phyloP scores from a whole-genome alignment of 805 yeast species.

The Zygotorulaspora florentina region DNA sequence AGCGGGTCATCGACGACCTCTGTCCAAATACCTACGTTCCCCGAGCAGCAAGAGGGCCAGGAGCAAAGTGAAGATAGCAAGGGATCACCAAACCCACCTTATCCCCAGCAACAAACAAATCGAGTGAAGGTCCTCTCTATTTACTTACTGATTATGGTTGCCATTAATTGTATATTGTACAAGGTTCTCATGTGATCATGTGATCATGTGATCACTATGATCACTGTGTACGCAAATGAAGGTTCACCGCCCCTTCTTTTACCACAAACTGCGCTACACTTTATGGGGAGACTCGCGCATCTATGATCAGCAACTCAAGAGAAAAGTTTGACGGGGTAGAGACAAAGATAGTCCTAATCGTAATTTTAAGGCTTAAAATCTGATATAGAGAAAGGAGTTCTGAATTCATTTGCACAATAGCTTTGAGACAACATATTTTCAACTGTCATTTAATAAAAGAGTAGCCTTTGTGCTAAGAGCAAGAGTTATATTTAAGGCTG shows the following conservation, averaged over 20 bases:
- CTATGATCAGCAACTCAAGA: not conserved
- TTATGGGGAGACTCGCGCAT: not conserved
- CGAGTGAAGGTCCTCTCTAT: conserved; percentile 16
- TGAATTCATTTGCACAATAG: too few relatives aligned
- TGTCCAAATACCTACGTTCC: too few relatives aligned
- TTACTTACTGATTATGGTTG: conserved; percentile 19
- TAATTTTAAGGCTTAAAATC: conserved; percentile 19
- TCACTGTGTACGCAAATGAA: too few relatives aligned
- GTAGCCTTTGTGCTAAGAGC: too few relatives aligned
- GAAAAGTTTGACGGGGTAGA: conserved; percentile 13
- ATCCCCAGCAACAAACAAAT: conserved; percentile 1
- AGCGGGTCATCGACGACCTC: too few relatives aligned
- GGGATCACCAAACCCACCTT: not conserved
- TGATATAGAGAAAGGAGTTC: too few relatives aligned
- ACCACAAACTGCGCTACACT: not conserved
- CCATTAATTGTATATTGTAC: conserved; percentile 17
- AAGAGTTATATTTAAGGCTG: too few relatives aligned
- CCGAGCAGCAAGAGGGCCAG: conserved; percentile 2
- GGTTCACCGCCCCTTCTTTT: not conserved
- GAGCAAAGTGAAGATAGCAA: not conserved
- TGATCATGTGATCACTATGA: too few relatives aligned
- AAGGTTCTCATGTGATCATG: conserved; percentile 9
- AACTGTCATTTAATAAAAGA: too few relatives aligned
- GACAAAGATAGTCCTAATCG: conserved; percentile 2
- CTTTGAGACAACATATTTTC: too few relatives aligned